Percentiles rank a stretch among this genome's conserved stretches.
These are phyloP conservation scores for Typha latifolia DNA, from an alignment of 176 grass and related monocot genomes.

Conservation along the genomic window DNA sequence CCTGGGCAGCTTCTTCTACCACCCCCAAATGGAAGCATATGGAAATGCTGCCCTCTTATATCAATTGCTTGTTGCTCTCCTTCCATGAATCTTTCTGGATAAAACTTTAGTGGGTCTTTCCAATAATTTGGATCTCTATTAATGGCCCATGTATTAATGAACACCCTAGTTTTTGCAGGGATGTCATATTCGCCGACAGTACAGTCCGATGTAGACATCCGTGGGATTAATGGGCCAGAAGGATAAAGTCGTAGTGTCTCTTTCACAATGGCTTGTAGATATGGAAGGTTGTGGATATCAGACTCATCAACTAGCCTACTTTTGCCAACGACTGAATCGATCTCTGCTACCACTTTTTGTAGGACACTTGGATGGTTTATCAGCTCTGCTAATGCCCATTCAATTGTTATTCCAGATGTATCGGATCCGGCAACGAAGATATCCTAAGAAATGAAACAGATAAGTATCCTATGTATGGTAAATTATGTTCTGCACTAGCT, in stretches of 20 bases:
- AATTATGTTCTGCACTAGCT: no score
- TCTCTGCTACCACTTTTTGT: conserved; percentile 20
- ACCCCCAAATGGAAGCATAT: conserved; percentile 62
- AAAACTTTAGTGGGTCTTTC: conserved; percentile 28
- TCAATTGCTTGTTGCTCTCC: conserved; percentile 22
- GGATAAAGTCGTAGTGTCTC: no score
- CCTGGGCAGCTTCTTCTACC: conserved; percentile 59
- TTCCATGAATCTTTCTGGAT: conserved; percentile 29
- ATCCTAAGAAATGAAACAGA: conserved; percentile 20
- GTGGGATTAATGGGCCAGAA: no score
- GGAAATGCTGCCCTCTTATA: conserved; percentile 42
- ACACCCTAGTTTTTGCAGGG: no score
- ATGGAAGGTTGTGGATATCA: no score
- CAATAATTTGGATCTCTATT: no score
- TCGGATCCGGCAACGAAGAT: conserved; percentile 42
- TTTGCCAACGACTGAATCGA: conserved; percentile 28
- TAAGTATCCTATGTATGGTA: no score
- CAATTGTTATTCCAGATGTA: conserved; percentile 31
- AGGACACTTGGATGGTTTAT: conserved; percentile 36
- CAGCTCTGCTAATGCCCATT: conserved; percentile 43
- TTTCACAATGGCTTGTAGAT: no score
- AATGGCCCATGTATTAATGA: no score
- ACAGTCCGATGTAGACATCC: no score
- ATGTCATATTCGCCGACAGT: no score
- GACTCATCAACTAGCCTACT: conserved; percentile 27